A percentile compares a stretch with the other conserved stretches of the same genome.
Conservation (phyloP, 768 basidiomycete genomes). For the Clitopilus hobsonii region DNA sequence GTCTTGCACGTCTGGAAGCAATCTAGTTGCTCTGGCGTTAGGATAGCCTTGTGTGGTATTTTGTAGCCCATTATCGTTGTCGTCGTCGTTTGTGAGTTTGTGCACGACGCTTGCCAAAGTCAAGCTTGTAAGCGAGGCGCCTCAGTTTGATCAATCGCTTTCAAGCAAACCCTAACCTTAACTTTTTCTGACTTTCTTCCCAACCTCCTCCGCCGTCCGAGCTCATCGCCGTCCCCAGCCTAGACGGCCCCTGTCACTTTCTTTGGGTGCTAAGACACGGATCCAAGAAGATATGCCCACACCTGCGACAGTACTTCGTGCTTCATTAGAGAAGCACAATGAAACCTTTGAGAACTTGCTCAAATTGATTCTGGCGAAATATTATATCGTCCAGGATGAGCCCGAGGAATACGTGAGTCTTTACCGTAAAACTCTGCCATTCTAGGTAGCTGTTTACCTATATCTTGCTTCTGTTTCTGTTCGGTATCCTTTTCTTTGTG, state of each 20-base stretch:
- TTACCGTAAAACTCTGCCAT: too few species aligned
- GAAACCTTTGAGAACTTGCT: slow-evolving; percentile 80
- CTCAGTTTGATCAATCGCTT: background rate
- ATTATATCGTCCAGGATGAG: slow-evolving; percentile 72
- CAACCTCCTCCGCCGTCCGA: background rate
- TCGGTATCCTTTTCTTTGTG: background rate
- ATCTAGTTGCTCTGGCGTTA: slow-evolving; percentile 71
- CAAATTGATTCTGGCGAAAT: slow-evolving; percentile 83
- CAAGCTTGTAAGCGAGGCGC: background rate
- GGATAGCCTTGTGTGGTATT: slow-evolving; percentile 65
- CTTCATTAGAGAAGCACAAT: slow-evolving; percentile 81
- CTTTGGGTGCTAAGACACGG: background rate
- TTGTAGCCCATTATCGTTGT: slow-evolving; percentile 31
- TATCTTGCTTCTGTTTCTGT: too few species aligned
- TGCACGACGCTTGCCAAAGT: background rate
- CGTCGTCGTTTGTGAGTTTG: background rate
- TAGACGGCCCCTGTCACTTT: background rate
- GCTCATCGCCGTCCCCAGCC: background rate
- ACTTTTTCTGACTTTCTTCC: background rate
- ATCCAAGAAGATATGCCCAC: slow-evolving; percentile 47
- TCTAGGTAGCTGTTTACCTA: too few species aligned
- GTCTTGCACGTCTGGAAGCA: slow-evolving; percentile 79
- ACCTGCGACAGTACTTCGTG: slow-evolving; percentile 38
- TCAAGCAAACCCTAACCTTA: slow-evolving; percentile 8
- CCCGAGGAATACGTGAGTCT: slow-evolving; percentile 58